A percentile compares a stretch with the other conserved stretches of the same genome.
Conservation (phyloP, 345 rosid species). For the Acer yangbiense region DNA sequence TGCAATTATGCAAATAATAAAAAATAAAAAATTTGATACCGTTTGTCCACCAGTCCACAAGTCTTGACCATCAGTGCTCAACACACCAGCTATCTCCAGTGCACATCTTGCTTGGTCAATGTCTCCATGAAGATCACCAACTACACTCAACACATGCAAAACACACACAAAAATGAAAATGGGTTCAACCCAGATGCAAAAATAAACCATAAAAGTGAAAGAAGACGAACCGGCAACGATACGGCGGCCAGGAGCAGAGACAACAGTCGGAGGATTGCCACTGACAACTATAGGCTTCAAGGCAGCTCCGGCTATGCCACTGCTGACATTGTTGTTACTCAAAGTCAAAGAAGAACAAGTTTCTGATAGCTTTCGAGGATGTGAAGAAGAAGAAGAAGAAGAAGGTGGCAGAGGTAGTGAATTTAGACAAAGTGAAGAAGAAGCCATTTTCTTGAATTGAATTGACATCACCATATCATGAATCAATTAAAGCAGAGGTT, state of each 20-base stretch:
- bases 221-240: constrained; percentile 69
- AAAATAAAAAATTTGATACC: constrained; percentile 30
- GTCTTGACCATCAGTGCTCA: constrained; percentile 71
- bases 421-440: constrained; percentile 68
- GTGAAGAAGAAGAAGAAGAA: constrained; percentile 50
- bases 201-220: background rate
- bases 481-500: constrained; percentile 9
- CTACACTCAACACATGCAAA: constrained; percentile 29
- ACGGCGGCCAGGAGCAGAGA: constrained; percentile 92
- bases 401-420: constrained; percentile 49
- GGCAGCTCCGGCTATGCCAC: constrained; percentile 21
- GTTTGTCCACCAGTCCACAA: constrained; percentile 83
- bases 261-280: constrained; percentile 86
- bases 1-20: background rate
- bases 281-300: constrained; percentile 64
- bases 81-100: constrained; percentile 77
- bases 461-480: constrained; percentile 20
- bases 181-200: background rate
- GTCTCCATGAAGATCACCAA: constrained; percentile 95
- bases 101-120: constrained; percentile 76
- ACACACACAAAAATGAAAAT: background rate
- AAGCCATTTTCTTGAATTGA: constrained; percentile 55
- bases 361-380: constrained; percentile 43
- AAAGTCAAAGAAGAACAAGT: constrained; percentile 33
- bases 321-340: constrained; percentile 17